These are phyloP conservation scores for Galerina sulciceps DNA, from an alignment of 768 basidiomycete genomes.

Conservation along the genomic window DNA sequence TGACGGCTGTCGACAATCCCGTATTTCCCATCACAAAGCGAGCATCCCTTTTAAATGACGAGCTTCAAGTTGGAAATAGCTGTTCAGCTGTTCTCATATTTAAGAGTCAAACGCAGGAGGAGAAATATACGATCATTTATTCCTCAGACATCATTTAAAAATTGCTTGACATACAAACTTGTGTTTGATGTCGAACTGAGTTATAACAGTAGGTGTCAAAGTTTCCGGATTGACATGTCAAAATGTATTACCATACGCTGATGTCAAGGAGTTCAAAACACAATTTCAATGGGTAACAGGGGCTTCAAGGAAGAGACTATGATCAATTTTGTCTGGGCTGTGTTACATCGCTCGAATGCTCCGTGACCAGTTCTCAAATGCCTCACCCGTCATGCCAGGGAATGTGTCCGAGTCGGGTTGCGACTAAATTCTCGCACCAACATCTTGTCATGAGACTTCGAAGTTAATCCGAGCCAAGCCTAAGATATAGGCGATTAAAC, in stretches of 20 bases:
- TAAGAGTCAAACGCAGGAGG: no score
- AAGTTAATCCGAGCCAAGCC: no score
- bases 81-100: neutral
- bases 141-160: neutral
- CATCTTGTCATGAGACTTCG: no score
- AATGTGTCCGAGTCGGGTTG: no score
- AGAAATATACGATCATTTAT: no score
- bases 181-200: neutral
- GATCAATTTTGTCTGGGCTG: no score
- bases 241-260: neutral
- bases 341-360: no score
- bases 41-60: neutral
- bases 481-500: no score
- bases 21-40: neutral
- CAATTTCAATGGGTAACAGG: neutral
- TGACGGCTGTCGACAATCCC: neutral
- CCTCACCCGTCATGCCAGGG: no score
- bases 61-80: neutral
- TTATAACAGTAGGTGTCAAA: neutral
- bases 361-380: no score
- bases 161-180: neutral
- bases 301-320: no score
- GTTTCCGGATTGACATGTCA: neutral
- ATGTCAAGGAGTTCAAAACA: constrained; percentile 1
- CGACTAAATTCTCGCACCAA: no score